A percentile compares a stretch with the other conserved stretches of the same genome.
phyloP scores from a whole-genome alignment of 177 flowering plant species.

The Tripterygium wilfordii region DNA sequence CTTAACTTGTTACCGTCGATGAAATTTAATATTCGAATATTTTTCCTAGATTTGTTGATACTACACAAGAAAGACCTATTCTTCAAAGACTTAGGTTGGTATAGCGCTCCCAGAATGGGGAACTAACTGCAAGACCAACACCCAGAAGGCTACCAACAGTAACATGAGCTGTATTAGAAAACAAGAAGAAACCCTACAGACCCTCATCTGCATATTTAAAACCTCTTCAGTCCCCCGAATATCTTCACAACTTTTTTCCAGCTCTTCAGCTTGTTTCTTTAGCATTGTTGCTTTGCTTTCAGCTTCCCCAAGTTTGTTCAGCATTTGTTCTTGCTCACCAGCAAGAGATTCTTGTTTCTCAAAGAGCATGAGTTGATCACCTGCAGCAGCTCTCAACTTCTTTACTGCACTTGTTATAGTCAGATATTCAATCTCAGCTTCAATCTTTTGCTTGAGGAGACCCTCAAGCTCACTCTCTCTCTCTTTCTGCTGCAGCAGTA shows the following conservation, averaged over 20 bases:
- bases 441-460: slow-evolving; percentile 49
- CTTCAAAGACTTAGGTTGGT: slow-evolving; percentile 38
- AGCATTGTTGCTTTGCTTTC: slow-evolving; percentile 31
- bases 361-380: slow-evolving; percentile 21
- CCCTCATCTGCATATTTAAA: slow-evolving; percentile 22
- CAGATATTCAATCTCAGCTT: slow-evolving; percentile 66
- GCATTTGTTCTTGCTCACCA: slow-evolving; percentile 31
- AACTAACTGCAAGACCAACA: slow-evolving; percentile 24
- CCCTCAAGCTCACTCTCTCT: slow-evolving; percentile 43
- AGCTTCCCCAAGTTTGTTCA: slow-evolving; percentile 32
- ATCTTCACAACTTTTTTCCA: slow-evolving; percentile 21
- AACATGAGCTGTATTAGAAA: slow-evolving; percentile 40
- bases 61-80: slow-evolving; percentile 7
- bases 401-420: slow-evolving; percentile 28
- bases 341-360: slow-evolving; percentile 38
- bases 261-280: slow-evolving; percentile 27
- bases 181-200: slow-evolving; percentile 29
- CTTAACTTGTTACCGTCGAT: background rate
- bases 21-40: slow-evolving; percentile 9
- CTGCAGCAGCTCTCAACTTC: slow-evolving; percentile 24
- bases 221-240: slow-evolving; percentile 25
- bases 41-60: slow-evolving; percentile 1
- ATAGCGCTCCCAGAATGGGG: slow-evolving; percentile 29
- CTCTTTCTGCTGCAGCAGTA: slow-evolving; percentile 23
- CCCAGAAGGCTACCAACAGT: slow-evolving; percentile 25